Base-by-base conservation (phyloP, 163 green algal genomes). In the Scenedesmus sp. region DNA sequence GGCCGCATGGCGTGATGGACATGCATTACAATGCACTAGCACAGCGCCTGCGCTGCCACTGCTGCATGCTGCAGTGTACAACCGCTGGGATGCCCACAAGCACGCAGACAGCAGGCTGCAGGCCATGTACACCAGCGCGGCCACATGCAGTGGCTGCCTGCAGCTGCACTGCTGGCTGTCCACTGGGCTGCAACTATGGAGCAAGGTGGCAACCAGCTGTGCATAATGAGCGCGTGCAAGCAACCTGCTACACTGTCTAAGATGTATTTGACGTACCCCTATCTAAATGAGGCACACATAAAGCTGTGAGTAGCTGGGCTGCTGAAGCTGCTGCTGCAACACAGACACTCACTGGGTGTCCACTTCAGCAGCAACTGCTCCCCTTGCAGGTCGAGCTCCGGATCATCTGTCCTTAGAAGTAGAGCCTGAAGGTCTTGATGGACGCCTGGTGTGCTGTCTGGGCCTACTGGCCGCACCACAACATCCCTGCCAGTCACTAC, bases 351-450 rank as follows among this genome's bases (percentile, higher is more conserved):
- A 95, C 91, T 93, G 44, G 91, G 53, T 22, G 92, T 91, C 93
- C 93, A 95, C 12, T 85, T 93, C 44, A 95, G 83, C 43, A 86
- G 82, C 35, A 95, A 93, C 73, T 89, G 84, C 42, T 95, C 93
- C 30, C 89, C 91, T 35, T 93, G 88, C 56, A 95, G 88, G 37
- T 94, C 92, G 13, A 95, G 91, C 72, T 95, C 91, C 0, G 93
- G 93, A 70, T 95, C 92, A 68, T 91, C 91, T 22, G 90, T 83
- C 20, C 81, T 81, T 33, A 96, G 82, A 37, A 94, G 90, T 90
- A 96, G 84, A 33, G 92, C 94, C 87, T 95, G 94, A 7, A 96
- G 89, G 88, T 96, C 94, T 49, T 93, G 84, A 44, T 85, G 46
- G 3, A 80, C 81, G 37, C 80, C 90, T 3, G 70, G 44, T 18